phyloP scores from a whole-genome alignment of 805 yeast species.

The Scheffersomyces lignosus region DNA sequence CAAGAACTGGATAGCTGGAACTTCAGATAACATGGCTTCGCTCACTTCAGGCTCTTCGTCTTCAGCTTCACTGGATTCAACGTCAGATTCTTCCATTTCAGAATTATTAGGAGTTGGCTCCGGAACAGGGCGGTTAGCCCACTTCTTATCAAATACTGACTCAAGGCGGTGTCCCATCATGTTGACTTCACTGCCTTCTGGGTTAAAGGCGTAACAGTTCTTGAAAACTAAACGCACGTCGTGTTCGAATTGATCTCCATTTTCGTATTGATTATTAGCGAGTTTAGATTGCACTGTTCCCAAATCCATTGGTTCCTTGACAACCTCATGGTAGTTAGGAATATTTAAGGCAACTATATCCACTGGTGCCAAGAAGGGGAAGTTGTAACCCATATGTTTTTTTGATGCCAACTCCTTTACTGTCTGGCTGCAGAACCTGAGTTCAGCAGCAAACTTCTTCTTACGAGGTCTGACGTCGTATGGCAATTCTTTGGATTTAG shows the following conservation, averaged over 20 bases:
- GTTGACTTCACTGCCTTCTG: slow-evolving; percentile 95
- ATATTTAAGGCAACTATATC: slow-evolving; percentile 93
- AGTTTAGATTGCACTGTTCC: slow-evolving; percentile 80
- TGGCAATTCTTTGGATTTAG: slow-evolving; percentile 89
- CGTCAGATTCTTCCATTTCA: slow-evolving; percentile 26
- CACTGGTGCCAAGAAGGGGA: slow-evolving; percentile 91
- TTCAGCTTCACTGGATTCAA: slow-evolving; percentile 39
- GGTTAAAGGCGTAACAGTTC: slow-evolving; percentile 91
- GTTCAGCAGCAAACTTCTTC: slow-evolving; percentile 87
- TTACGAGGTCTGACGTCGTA: slow-evolving; percentile 88
- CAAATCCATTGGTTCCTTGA: slow-evolving; percentile 94
- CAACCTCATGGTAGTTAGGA: slow-evolving; percentile 83
- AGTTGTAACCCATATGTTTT: slow-evolving; percentile 80
- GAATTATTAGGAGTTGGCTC: slow-evolving; percentile 71
- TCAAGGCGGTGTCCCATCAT: slow-evolving; percentile 93
- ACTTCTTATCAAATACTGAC: slow-evolving; percentile 78
- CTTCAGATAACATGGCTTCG: slow-evolving; percentile 56
- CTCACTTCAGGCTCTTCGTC: slow-evolving; percentile 62
- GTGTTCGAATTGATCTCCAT: slow-evolving; percentile 80
- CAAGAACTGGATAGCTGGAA: slow-evolving; percentile 86
- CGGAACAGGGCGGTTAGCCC: slow-evolving; percentile 66
- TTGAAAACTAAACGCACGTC: slow-evolving; percentile 83
- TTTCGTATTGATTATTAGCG: slow-evolving; percentile 83
- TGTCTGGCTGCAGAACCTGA: slow-evolving; percentile 80
- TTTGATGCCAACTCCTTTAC: slow-evolving; percentile 80